Evolutionary conservation across 148 eudicot species (phyloP), one percentile per base, ranked within the genome.

Genomic region (Persicaria tinctoria): DNA sequence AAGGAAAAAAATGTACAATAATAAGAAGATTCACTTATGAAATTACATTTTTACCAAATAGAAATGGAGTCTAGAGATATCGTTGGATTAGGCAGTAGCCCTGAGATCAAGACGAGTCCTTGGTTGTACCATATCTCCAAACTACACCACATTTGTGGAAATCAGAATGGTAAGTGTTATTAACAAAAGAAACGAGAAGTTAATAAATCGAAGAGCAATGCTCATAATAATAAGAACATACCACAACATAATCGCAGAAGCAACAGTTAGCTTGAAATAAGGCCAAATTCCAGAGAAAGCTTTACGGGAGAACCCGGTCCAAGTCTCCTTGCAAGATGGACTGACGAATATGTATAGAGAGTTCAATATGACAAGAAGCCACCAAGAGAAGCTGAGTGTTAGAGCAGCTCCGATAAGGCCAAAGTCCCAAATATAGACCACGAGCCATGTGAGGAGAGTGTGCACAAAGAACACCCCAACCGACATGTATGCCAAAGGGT

Each of bases 171-270:
- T n/a, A 16, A 57, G 44, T 60, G 11, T 54, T 54, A 13, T 13
- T 54, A 13, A 5, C 3, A 51, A 3, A 51, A 8, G 54, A 32
- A 51, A 51, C 14, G 54, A 8, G 2, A 14, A 17, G 32, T 17
- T 57, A 57, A 17, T 18, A 72, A 17, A 32, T 17, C 9, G 27
- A 48, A 70, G 11, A 70, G 41, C 4, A 64, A 62, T 64, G 41
- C 14, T 3, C 14, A 14, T 7, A 60, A 60, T 16, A 75, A 32
- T 32, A 32, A 18, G 32, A 12, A 77, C 80, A 4, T 73, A 78
- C 80, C 80, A 78, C 60, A 80, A 55, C 86, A 83, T 83, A 51
- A 83, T 78, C 38, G 80, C 83, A 38, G 83, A 83, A 3, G 83
- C 81, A 4, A 75, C 75, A 18, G 86, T 78, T 10, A 83, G 74